Evolutionary conservation across 495 filamentous ascomycete genomes (phyloP), one percentile per base, ranked within the genome.

Genomic region (Podospora pseudocomata): DNA sequence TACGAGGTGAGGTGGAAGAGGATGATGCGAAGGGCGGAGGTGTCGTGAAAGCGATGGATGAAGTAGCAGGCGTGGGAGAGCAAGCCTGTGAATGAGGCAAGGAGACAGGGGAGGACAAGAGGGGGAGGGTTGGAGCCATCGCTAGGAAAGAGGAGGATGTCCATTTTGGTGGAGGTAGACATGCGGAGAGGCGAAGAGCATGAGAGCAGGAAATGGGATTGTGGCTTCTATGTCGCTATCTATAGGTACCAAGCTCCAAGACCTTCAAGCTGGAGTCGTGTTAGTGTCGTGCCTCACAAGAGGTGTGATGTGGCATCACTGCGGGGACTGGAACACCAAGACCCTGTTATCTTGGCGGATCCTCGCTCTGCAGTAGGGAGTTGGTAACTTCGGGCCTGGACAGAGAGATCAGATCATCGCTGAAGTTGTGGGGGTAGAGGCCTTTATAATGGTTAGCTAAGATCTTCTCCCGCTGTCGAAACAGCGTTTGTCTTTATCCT

Each of bases 11-110:
- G 2, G 44, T 71, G 68, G n/a, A 55, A 18, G 6, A 67, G 16
- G 7, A 66, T 18, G 55, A 73, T 73, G 7, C 53, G 16, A n/a
- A 65, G 56, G 20, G 62, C 58, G 6, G 39, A 27, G 4, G 27
- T 62, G 63, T 65, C 64, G 26, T 68, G 66, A 55, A 69, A 65
- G 32, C 72, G 69, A 7, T 58, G 63, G 28, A 73, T 65, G 56
- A 71, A 73, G 53, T 68, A 71, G n/a, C 69, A n/a, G 13, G 63
- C 18, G 28, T 73, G 72, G 18, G 69, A 65, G 1, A 73, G 58
- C 20, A 71, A n/a, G 23, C 72, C 72, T 0, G 57, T 39, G 11
- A 34, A 20, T 0, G 68, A 69, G 1, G 66, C 67, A 16, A 60
- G 54, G 0, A 69, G 13, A 19, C 64, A 71, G 13, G 54, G 54